phyloP scores from a whole-genome alignment of 257 asterid species.

The Nicotiana tomentosiformis region DNA sequence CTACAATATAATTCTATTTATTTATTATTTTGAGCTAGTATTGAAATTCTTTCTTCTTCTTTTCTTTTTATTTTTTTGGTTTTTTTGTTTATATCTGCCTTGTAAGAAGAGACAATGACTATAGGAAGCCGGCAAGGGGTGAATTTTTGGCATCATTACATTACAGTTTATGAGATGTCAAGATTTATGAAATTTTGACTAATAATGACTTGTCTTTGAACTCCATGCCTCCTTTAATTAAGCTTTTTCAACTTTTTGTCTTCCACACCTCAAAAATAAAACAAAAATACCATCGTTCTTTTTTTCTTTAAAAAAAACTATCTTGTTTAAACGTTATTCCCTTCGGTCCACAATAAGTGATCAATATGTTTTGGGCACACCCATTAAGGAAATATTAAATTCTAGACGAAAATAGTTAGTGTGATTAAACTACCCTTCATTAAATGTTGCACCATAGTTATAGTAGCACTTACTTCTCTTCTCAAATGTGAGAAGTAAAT shows the following conservation, averaged over 20 bases:
- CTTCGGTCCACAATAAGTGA: too few relatives aligned
- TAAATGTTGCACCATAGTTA: too few relatives aligned
- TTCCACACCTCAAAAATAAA: not conserved
- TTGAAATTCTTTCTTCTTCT: not conserved
- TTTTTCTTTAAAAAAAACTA: too few relatives aligned
- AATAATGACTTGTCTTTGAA: constrained; percentile 5
- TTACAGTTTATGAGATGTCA: not conserved
- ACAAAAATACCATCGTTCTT: too few relatives aligned
- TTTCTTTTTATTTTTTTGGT: not conserved
- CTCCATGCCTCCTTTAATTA: not conserved
- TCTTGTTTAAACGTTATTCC: too few relatives aligned
- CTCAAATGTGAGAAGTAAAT: too few relatives aligned
- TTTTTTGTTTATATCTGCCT: not conserved
- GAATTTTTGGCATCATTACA: not conserved
- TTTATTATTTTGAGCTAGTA: not conserved
- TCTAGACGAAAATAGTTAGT: too few relatives aligned
- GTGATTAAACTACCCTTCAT: too few relatives aligned
- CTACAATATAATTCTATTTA: not conserved
- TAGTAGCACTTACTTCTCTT: too few relatives aligned
- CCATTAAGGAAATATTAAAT: too few relatives aligned
- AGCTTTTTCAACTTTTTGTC: not conserved
- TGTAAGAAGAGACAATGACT: constrained; percentile 6
- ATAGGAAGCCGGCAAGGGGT: not conserved
- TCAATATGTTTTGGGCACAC: too few relatives aligned
- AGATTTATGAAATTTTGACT: not conserved